Conservation (phyloP, 257 asterid species). For the Salvia miltiorrhiza region DNA sequence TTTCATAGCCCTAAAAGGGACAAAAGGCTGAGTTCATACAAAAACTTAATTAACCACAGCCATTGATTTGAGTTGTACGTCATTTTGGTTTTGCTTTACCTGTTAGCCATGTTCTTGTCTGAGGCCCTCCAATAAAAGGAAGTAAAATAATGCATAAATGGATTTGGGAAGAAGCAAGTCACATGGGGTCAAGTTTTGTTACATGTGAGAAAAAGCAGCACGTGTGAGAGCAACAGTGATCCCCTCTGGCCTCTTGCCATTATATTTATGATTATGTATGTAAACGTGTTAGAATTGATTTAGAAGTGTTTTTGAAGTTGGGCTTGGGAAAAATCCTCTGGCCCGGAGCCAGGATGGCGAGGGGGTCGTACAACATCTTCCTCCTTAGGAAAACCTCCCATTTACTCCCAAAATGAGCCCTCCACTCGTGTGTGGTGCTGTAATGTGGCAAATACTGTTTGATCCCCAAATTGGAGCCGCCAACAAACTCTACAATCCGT, state of each 20-base stretch:
- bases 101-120: neutral
- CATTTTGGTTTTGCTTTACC: too few species aligned
- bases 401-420: conserved; percentile 60
- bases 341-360: conserved; percentile 88
- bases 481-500: conserved; percentile 48
- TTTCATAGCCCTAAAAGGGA: too few species aligned
- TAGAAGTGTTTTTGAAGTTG: too few species aligned
- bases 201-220: neutral
- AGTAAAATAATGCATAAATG: neutral
- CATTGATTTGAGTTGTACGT: too few species aligned
- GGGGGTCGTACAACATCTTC: conserved; percentile 72
- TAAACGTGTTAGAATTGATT: too few species aligned
- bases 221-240: neutral
- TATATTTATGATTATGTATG: too few species aligned
- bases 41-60: too few species aligned
- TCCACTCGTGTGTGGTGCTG: conserved; percentile 71
- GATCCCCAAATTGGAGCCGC: conserved; percentile 48
- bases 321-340: conserved; percentile 63
- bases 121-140: neutral
- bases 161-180: neutral
- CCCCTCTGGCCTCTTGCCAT: too few species aligned
- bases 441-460: conserved; percentile 84
- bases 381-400: conserved; percentile 65
- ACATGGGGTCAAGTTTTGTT: neutral
- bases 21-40: too few species aligned